Percentiles rank a stretch among this genome's conserved stretches.
phyloP scores from a whole-genome alignment of 768 basidiomycete species.

The Amylocystis lapponica region DNA sequence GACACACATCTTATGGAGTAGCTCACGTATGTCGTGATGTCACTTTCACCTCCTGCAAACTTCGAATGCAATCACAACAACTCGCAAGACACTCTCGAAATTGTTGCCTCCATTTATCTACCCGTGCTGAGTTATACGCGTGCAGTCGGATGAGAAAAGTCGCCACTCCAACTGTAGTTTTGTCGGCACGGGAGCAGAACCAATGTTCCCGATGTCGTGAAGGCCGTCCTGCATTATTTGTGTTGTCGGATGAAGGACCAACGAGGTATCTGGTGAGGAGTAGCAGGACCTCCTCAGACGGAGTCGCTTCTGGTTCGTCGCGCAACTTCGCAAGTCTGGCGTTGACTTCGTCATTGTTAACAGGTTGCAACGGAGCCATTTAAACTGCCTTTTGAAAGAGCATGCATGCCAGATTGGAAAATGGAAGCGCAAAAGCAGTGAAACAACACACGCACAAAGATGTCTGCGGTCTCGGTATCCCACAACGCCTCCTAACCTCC shows the following conservation, averaged over 20 bases:
- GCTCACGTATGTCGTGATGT: constrained; percentile 69
- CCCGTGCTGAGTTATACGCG: constrained; percentile 60
- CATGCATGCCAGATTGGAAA: too few relatives aligned
- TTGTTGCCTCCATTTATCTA: constrained; percentile 57
- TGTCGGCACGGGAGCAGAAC: constrained; percentile 67
- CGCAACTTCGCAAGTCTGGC: constrained; percentile 49
- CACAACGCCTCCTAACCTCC: too few relatives aligned
- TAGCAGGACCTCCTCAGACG: constrained; percentile 43
- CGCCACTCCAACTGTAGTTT: constrained; percentile 58
- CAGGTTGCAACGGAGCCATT: too few relatives aligned
- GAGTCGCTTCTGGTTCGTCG: constrained; percentile 51
- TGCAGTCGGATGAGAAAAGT: constrained; percentile 79
- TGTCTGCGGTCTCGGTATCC: too few relatives aligned
- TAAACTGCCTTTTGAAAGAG: too few relatives aligned
- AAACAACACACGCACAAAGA: too few relatives aligned
- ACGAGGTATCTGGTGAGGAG: constrained; percentile 52
- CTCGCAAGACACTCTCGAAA: constrained; percentile 48
- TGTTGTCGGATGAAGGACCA: constrained; percentile 12
- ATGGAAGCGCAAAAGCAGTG: too few relatives aligned
- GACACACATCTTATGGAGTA: constrained; percentile 18
- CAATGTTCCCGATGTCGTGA: constrained; percentile 44
- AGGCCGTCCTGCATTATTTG: constrained; percentile 26
- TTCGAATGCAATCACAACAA: constrained; percentile 69
- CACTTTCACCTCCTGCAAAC: constrained; percentile 58
- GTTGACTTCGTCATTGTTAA: constrained; percentile 34